Conservation (phyloP, 352 stramenopile genomes). For the Plasmopara viticola region DNA sequence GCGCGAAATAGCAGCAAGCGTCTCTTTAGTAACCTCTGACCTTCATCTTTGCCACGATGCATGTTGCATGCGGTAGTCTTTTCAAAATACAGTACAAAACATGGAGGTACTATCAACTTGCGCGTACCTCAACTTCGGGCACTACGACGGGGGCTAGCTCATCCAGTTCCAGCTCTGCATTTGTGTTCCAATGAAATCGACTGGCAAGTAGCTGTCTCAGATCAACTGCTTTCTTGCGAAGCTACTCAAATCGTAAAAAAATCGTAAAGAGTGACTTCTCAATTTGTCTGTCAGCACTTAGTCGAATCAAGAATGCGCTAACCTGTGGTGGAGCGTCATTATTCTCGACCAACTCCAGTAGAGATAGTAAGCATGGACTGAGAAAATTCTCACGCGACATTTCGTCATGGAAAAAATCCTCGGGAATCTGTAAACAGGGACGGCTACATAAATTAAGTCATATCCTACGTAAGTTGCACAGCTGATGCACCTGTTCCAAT, state of each 20-base stretch:
- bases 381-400: conserved; percentile 57
- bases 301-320: background rate
- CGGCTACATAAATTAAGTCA: background rate
- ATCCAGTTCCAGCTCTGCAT: conserved; percentile 23
- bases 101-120: background rate
- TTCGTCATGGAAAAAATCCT: conserved; percentile 70
- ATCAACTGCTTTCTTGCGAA: conserved; percentile 22
- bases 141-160: conserved; percentile 51
- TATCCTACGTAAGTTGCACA: background rate
- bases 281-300: background rate
- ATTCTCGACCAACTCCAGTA: conserved; percentile 58
- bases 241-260: conserved; percentile 13
- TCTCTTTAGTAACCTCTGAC: conserved; percentile 17
- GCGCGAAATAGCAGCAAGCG: conserved; percentile 1
- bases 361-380: conserved; percentile 45
- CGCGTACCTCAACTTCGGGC: conserved; percentile 28
- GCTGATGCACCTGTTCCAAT: conserved; percentile 38
- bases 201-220: conserved; percentile 30
- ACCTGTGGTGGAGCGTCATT: conserved; percentile 36
- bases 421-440: conserved; percentile 32
- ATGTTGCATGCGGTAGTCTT: conserved; percentile 11
- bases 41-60: conserved; percentile 8
- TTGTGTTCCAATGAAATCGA: conserved; percentile 33
- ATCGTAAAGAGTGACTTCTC: background rate
- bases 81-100: conserved; percentile 11